Evolutionary conservation across 1,284 basidiomycete species (phyloP), one percentile per base, ranked within the genome.

Genomic region (Porodaedalea pini): DNA sequence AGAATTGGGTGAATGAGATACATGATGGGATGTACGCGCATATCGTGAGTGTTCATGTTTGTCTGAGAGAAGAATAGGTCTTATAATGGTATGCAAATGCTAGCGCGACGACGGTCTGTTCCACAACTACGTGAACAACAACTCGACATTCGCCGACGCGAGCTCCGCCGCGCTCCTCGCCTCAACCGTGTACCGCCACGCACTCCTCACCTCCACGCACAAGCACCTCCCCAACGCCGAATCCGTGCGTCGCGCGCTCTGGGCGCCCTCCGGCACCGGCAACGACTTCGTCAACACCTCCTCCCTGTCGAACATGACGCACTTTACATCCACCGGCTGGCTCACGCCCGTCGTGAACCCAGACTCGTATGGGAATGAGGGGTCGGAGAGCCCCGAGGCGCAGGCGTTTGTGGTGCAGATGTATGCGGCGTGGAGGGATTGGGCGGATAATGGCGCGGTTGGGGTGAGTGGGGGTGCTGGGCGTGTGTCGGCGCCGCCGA

Each of bases 101-200:
- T 21, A 57, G 56, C 56, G 56, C 27, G 31, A 37, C 25, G 56
- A 57, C 7, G 77, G 79, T 31, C 72, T 92, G 4, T 85, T 94
- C 67, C 76, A 77, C 43, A 95, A 95, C 72, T 95, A 95, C 68
- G 79, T 84, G 17, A 81, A 86, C 68, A 71, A 83, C 45, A 65
- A 60, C 36, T 59, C 71, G 1, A 80, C 83, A 44, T 95, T 95
- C 66, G 78, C 82, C 65, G 93, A 96, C 64, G 80, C 86, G 0
- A 73, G 90, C 0, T 84, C 85, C 4, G 85, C 90, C 0, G 84
- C 91, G 0, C 77, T 96, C 34, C 73, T 95, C 53, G 89, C 92
- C 0, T 78, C 85, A 56, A 83, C 88, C 0, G 88, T 90, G 3
- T 92, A 91, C 70, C 80, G 86, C 5, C 73, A 86, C 49, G 80